Evolutionary conservation across 2,329 filamentous ascomycete genomes (phyloP).

Genomic region (Phyllosticta capitalensis): DNA sequence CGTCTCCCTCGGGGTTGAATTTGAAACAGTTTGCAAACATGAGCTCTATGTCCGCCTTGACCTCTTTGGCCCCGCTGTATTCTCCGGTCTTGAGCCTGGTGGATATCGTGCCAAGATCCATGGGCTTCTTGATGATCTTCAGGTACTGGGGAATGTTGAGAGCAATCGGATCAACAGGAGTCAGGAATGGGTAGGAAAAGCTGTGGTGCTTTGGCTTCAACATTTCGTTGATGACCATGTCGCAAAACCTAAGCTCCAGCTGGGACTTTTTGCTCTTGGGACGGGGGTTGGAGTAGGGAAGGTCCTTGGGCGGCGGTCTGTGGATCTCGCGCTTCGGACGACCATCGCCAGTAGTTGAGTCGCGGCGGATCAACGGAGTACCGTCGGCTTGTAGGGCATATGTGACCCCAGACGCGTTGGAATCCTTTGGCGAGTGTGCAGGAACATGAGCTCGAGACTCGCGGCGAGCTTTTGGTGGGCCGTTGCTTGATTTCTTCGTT

Average conservation of each 20-base stretch:
- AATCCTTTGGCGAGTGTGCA: constrained; percentile 35
- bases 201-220: constrained; percentile 61
- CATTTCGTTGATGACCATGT: constrained; percentile 69
- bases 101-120: constrained; percentile 81
- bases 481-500: constrained; percentile 37
- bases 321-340: constrained; percentile 91
- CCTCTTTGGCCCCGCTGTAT: constrained; percentile 74
- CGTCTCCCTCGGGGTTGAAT: constrained; percentile 77
- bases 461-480: constrained; percentile 36
- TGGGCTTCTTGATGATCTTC: constrained; percentile 89
- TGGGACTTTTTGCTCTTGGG: constrained; percentile 86
- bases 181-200: constrained; percentile 65
- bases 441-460: constrained; percentile 37
- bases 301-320: constrained; percentile 78
- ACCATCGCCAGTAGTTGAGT: constrained; percentile 68
- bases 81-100: constrained; percentile 67
- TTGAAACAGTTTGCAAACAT: constrained; percentile 86
- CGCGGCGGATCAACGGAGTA: constrained; percentile 72
- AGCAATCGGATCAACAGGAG: constrained; percentile 85
- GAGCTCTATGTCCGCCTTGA: constrained; percentile 71
- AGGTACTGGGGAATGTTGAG: constrained; percentile 90
- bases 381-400: constrained; percentile 73
- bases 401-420: constrained; percentile 32
- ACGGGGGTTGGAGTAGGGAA: constrained; percentile 75
- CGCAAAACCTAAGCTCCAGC: constrained; percentile 82